Percentiles rank a stretch among this genome's conserved stretches.
phyloP scores from a whole-genome alignment of 1,284 basidiomycete genomes.

The Ganoderma multipileum region DNA sequence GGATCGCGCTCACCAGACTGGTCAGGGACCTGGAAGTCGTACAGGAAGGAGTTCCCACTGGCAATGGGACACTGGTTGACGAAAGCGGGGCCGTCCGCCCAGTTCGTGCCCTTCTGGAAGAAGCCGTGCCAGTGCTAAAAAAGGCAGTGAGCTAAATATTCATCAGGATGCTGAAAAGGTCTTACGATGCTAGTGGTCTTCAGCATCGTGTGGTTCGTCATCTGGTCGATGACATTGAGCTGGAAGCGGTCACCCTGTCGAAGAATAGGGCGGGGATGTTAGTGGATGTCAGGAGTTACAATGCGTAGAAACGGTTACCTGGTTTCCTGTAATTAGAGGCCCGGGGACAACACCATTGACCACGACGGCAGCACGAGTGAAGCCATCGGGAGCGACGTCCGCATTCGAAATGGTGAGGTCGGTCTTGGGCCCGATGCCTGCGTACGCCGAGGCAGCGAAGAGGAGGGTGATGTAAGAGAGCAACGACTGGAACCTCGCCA shows the following conservation, averaged over 20 bases:
- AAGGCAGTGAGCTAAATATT: not conserved
- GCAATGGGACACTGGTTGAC: conserved; percentile 60
- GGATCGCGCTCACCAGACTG: conserved; percentile 38
- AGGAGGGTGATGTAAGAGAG: conserved; percentile 23
- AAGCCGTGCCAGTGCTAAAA: conserved; percentile 46
- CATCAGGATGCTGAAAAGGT: not conserved
- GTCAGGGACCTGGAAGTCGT: conserved; percentile 40
- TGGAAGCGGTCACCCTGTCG: conserved; percentile 36
- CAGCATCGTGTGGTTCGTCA: conserved; percentile 44
- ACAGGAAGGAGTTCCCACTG: conserved; percentile 51
- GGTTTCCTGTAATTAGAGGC: conserved; percentile 35
- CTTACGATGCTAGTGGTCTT: conserved; percentile 43
- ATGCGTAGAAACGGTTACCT: conserved; percentile 19
- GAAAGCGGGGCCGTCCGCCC: conserved; percentile 43
- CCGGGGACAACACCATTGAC: conserved; percentile 35
- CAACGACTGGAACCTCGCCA: conserved; percentile 26
- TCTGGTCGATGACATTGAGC: conserved; percentile 43
- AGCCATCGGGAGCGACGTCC: conserved; percentile 35
- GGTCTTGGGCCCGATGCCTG: conserved; percentile 30
- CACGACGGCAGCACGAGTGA: conserved; percentile 32
- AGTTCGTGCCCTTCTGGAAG: conserved; percentile 40
- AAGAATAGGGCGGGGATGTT: not conserved
- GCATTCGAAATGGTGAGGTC: conserved; percentile 33
- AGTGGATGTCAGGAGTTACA: not conserved
- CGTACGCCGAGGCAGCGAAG: conserved; percentile 18